Percentiles rank a stretch among this genome's conserved stretches.
Evolutionary conservation across 495 filamentous ascomycete species (phyloP).

Genomic region (Talaromyces nanjingensis): DNA sequence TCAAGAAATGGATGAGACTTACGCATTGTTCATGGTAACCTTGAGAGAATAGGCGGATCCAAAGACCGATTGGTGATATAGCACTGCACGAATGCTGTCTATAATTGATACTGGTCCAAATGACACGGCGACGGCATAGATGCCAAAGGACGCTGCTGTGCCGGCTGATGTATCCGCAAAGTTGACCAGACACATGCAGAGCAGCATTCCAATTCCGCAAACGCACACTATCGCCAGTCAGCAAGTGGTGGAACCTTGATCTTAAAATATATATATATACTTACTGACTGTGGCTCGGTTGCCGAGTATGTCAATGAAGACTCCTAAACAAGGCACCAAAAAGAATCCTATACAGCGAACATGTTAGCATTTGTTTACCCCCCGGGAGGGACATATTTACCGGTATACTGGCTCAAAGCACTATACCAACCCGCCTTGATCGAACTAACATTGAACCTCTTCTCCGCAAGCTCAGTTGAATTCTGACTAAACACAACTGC

Average conservation of each 20-base stretch:
- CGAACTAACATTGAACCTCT: conserved; percentile 31
- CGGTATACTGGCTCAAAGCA: conserved; percentile 34
- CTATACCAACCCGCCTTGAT: conserved; percentile 41
- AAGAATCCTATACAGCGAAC: conserved; percentile 24
- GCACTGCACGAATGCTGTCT: conserved; percentile 35
- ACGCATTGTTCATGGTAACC: conserved; percentile 41
- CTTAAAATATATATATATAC: conserved; percentile 9
- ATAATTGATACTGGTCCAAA: conserved; percentile 37
- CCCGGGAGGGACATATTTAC: conserved; percentile 11
- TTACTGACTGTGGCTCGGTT: conserved; percentile 33
- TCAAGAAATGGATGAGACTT: conserved; percentile 7
- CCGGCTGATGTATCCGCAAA: conserved; percentile 26
- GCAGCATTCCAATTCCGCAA: conserved; percentile 31
- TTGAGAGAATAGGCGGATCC: conserved; percentile 37
- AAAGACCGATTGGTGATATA: conserved; percentile 39
- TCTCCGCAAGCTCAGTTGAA: conserved; percentile 37
- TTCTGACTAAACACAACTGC: conserved; percentile 35
- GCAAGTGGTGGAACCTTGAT: not conserved
- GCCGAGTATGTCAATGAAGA: conserved; percentile 39
- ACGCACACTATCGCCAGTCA: conserved; percentile 19
- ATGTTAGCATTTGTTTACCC: not conserved
- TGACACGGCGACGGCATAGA: conserved; percentile 33
- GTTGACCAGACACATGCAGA: conserved; percentile 35
- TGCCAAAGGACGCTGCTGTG: conserved; percentile 36
- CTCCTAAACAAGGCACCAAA: conserved; percentile 32